phyloP scores from a whole-genome alignment of 1,284 basidiomycete genomes.

The Moesziomyces sp. region DNA sequence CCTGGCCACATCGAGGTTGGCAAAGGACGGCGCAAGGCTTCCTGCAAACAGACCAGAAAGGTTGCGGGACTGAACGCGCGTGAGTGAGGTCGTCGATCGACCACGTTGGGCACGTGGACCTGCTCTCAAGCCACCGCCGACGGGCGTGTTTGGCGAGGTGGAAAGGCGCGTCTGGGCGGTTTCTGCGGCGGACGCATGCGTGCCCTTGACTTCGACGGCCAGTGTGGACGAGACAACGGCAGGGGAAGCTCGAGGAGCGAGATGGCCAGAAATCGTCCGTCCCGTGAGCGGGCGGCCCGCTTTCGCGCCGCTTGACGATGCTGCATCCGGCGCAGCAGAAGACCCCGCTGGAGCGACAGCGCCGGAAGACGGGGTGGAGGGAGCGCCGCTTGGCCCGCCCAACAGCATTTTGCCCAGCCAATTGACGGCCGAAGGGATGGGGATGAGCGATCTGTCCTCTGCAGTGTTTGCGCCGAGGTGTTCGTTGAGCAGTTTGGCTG shows the following conservation, averaged over 20 bases:
- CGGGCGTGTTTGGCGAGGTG: constrained; percentile 14
- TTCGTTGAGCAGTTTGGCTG: constrained; percentile 60
- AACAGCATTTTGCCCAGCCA: constrained; percentile 57
- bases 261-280: constrained; percentile 33
- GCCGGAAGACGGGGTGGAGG: constrained; percentile 18
- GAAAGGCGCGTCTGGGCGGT: constrained; percentile 15
- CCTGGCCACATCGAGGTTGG: constrained; percentile 8
- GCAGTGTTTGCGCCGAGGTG: constrained; percentile 53
- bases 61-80: constrained; percentile 50
- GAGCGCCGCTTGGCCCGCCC: constrained; percentile 23
- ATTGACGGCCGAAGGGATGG: constrained; percentile 46
- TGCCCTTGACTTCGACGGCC: constrained; percentile 59
- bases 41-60: constrained; percentile 55
- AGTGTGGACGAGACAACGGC: constrained; percentile 48
- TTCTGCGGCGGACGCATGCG: constrained; percentile 45
- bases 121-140: constrained; percentile 19
- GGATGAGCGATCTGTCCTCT: constrained; percentile 46
- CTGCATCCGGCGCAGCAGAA: constrained; percentile 19
- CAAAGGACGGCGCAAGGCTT: constrained; percentile 16
- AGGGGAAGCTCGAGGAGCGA: constrained; percentile 50
- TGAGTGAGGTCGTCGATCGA: constrained; percentile 39
- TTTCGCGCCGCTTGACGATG: constrained; percentile 5
- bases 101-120: constrained; percentile 44
- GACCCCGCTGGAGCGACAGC: constrained; percentile 1
- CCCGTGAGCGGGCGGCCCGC: constrained; percentile 16